Evolutionary conservation across 2,329 filamentous ascomycete species (phyloP).

Genomic region (Fusarium equiseti): DNA sequence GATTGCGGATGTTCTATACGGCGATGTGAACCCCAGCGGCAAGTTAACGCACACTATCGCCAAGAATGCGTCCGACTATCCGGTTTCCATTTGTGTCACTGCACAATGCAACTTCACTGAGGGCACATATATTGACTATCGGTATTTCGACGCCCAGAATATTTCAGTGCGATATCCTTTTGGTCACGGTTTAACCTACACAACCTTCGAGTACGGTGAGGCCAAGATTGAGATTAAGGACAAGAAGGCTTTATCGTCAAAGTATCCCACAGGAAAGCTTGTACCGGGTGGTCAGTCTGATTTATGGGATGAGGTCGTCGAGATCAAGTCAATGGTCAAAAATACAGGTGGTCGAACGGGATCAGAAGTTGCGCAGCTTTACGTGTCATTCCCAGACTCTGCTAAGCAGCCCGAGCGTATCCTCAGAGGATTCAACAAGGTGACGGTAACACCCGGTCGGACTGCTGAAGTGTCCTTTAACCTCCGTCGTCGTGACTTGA

Average conservation of each 20-base stretch:
- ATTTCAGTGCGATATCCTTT: not conserved
- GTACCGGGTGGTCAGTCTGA: not conserved
- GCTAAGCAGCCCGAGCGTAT: not conserved
- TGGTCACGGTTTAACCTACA: not conserved
- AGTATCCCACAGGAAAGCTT: not conserved
- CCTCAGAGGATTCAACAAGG: not conserved
- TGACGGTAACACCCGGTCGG: not conserved
- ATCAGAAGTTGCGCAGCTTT: not conserved
- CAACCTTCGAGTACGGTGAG: not conserved
- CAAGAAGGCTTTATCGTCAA: not conserved
- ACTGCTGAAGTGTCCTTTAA: not conserved
- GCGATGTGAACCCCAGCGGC: not conserved
- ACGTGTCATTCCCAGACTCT: not conserved
- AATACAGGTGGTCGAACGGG: not conserved
- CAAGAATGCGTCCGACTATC: not conserved
- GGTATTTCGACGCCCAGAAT: not conserved
- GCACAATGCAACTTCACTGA: not conserved
- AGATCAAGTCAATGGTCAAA: not conserved
- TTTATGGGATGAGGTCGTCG: not conserved
- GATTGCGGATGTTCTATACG: not conserved
- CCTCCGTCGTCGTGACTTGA: not conserved
- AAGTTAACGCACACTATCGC: not conserved
- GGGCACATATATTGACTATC: not conserved
- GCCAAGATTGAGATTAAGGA: not conserved
- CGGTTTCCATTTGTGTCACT: not conserved